Evolutionary conservation across 2,329 filamentous ascomycete species (phyloP), one percentile per base, ranked within the genome.

Genomic region (Aspergillus ruber): DNA sequence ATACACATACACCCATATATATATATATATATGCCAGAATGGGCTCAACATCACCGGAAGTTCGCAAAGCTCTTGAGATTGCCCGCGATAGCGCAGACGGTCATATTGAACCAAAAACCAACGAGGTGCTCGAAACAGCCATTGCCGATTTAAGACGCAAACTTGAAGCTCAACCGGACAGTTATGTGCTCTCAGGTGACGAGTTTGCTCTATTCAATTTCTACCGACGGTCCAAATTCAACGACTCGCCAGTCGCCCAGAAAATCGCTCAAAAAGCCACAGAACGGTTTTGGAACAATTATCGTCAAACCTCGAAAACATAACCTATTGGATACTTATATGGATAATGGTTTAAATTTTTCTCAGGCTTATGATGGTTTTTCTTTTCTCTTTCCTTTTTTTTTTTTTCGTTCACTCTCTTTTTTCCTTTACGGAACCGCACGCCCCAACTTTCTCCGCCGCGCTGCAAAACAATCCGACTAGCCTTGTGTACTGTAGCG

Each of bases 171-270:
- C 73, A 84, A 27, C 86, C 86, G 1, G 64, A 70, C 44, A 74
- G 74, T n/a, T 94, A 91, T 67, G 68, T 93, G 54, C 82, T 94
- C 73, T 82, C 75, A 29, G 75, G 78, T 52, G 82, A 88, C 67
- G 88, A 95, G 69, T 94, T 93, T 61, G 82, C 86, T 46, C 77
- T 94, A 50, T 90, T 94, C 80, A 94, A 93, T 73, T 39, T 18
- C 17, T 91, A 85, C 68, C 91, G 86, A 66, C 84, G 86, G 52
- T 69, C 78, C 52, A 79, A 84, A 8, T 89, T 85, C 61, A 65
- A 72, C 25, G 79, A 80, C 50, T 71, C 70, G 13, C 36, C 36
- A 18, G 9, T 18, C 36, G 36, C 15, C 5, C 36, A 39, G 36
- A 39, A 39, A 39, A 60, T 78, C 43, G 74, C 78, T 18, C 73